A percentile compares a stretch with the other conserved stretches of the same genome.
phyloP scores from a whole-genome alignment of 768 basidiomycete genomes.

The Calocera viscosa region DNA sequence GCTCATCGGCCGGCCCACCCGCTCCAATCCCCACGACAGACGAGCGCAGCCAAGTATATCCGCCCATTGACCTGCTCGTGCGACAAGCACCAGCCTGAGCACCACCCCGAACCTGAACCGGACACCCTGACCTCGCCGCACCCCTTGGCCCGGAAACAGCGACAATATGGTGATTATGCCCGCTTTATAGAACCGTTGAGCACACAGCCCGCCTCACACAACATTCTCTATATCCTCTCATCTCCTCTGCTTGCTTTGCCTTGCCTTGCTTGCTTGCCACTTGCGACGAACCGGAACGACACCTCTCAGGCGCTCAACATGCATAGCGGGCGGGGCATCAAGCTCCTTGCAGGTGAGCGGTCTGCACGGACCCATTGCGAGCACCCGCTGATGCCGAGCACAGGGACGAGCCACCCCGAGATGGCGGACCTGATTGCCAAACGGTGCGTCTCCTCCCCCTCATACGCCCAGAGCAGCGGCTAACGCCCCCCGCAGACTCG shows the following conservation, averaged over 20 bases:
- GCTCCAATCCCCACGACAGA: neutral
- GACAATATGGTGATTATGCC: neutral
- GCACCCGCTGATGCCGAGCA: conserved; percentile 7
- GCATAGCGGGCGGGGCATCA: conserved; percentile 47
- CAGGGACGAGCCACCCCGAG: conserved; percentile 91
- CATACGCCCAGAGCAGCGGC: conserved; percentile 12
- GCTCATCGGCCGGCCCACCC: too few species aligned
- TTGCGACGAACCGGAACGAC: neutral
- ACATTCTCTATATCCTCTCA: conserved; percentile 13
- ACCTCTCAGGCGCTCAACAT: conserved; percentile 22
- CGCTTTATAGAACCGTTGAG: neutral
- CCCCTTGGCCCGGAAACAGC: neutral
- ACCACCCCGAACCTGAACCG: too few species aligned
- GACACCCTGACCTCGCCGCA: neutral
- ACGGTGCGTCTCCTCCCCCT: conserved; percentile 43
- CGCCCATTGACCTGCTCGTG: neutral
- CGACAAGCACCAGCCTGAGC: too few species aligned
- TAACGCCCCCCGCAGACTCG: conserved; percentile 48
- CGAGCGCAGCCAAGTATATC: neutral
- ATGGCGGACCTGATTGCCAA: conserved; percentile 86
- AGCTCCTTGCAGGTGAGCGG: conserved; percentile 44
- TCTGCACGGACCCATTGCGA: conserved; percentile 11
- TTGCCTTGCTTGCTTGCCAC: neutral
- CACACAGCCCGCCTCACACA: neutral
- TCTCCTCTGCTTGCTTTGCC: conserved; percentile 8